Base-by-base conservation (phyloP, 1,284 basidiomycete genomes). In the Cutaneotrichosporon mucoides region DNA sequence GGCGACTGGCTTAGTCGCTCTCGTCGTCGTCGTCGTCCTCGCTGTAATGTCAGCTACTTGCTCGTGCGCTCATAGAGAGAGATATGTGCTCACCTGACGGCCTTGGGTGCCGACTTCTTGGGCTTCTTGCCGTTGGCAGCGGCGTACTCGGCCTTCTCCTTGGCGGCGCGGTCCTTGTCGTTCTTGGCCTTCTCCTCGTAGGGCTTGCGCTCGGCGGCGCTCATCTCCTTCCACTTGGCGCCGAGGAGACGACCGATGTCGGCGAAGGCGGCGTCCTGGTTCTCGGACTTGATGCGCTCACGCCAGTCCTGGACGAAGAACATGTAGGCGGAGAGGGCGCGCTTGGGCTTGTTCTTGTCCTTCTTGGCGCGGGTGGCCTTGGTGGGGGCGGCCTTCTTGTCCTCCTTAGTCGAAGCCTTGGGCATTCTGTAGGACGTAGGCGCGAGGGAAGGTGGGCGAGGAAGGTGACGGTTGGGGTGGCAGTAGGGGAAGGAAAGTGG, bases 281-380 rank as follows among this genome's bases (percentile, higher is more conserved):
- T 96, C 82, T 95, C 94, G 59, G 84, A 73, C 86, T 94, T 95
- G 84, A 97, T 90, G 73, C 88, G 86, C 80, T 95, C 90, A 75
- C 93, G 85, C 88, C 90, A 90, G 80, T 94, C 93, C 79, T 93
- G 90, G 72, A 86, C 88, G 84, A 97, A 97, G 88, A 94, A 94
- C 93, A 98, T 96, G 83, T 96, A 98, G 56, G 93, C 92, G 54
- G 92, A 95, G 55, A 96, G 84, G 2, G 91, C 88, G 55, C 73
- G 68, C 71, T 76, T 76, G 63, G 75, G 75, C 71, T 72, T 72
- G 68, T 68, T 69, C 47, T 73, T 72, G 67, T 76, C 75, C 70
- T 75, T 72, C 70, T 72, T 70, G n/a, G 51, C 57, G 57, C 65
- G 63, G 73, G 85, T 84, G 68, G 86, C 85, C 47, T 82, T 81